Evolutionary conservation across 2,329 filamentous ascomycete species (phyloP), one percentile per base, ranked within the genome.

Genomic region (Botrytis byssoidea): DNA sequence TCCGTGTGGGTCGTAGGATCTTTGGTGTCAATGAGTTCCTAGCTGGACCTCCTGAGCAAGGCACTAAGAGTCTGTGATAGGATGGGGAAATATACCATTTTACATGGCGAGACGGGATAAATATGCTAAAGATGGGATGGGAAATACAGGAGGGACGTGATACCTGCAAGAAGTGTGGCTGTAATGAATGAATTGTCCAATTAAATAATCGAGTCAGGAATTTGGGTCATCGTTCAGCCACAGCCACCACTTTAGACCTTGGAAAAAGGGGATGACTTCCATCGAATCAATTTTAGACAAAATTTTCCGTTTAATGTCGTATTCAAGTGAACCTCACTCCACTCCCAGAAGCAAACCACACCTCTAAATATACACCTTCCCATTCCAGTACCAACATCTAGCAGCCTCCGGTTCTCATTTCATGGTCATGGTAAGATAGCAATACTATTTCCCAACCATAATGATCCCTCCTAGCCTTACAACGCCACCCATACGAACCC

Each of bases 381-480:
- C 20, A 42, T 55, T 57, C n/a, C 48, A 57, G 65, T 42, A 32
- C 48, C 65, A 40, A 40, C 25, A 42, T n/a, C 35, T 32, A 29
- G 65, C 48, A n/a, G 35, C 46, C n/a, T 46, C 22, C 65, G 46
- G 25, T 65, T 42, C 46, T 51, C 65, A 55, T 55, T 37, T 46
- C 22, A 55, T 55, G 48, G 48, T n/a, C 48, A 55, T 55, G 48
- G 48, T 55, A n/a, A 48, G 46, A 32, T 22, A 2, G 29, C 22
- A 32, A 68, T 18, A n/a, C 9, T 32, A 42, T 32, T 69, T 51
- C 66, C 37, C 65, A 35, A 68, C 65, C 35, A 20, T 37, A 42
- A 25, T 32, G 55, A 69, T 57, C 66, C 66, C 66, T 68, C 46
- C 46, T 69, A 42, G 66, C 66, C 66, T 69, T 57, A 32, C 48